Conservation (phyloP, 331 rosid species). For the Arachis monticola region DNA sequence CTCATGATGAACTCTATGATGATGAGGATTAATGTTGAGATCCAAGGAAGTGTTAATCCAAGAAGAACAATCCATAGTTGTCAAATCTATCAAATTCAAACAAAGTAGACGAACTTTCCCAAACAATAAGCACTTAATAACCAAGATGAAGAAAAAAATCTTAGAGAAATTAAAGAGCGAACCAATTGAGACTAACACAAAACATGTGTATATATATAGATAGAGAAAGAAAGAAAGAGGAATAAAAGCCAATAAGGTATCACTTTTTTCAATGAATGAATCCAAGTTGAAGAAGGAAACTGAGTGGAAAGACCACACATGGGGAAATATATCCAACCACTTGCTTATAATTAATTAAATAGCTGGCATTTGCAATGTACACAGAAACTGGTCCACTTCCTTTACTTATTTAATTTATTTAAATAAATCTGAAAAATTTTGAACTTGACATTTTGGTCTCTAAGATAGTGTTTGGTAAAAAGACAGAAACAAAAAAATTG, state of each 20-base stretch:
- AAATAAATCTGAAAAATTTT: too few relatives aligned
- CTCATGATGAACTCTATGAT: constrained; percentile 46
- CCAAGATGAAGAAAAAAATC: constrained; percentile 12
- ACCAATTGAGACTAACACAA: not conserved
- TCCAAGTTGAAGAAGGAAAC: constrained; percentile 56
- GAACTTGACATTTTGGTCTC: too few relatives aligned
- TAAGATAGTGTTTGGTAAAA: too few relatives aligned
- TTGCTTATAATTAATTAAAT: not conserved
- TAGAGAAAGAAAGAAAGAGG: not conserved
- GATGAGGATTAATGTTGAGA: constrained; percentile 62
- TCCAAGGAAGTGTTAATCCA: constrained; percentile 69
- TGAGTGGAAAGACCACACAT: constrained; percentile 49
- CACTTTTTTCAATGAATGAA: not conserved
- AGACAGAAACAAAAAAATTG: too few relatives aligned
- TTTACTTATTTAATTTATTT: not conserved
- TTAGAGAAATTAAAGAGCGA: constrained; percentile 18
- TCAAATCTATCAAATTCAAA: not conserved
- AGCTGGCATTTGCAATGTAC: constrained; percentile 48
- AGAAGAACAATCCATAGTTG: constrained; percentile 70
- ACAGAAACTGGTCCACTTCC: not conserved
- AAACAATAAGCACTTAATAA: not conserved
- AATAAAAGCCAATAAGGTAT: not conserved
- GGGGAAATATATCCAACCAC: constrained; percentile 35
- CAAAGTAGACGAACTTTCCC: not conserved
- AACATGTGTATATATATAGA: constrained; percentile 37